Conservation (phyloP, 1,284 basidiomycete species). For the Leucoagaricus sp. region DNA sequence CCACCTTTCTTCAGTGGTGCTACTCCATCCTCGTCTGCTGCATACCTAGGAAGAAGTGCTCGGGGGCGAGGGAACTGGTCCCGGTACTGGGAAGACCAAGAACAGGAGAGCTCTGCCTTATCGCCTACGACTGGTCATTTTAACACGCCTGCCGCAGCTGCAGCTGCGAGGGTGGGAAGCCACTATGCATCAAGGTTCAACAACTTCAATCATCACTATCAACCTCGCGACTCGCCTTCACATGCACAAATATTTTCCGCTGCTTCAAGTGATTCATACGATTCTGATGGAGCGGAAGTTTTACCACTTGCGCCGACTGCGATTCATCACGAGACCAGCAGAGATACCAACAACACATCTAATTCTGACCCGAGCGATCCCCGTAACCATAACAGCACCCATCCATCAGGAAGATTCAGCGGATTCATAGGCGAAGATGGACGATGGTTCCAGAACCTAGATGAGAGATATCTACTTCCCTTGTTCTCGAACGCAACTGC, state of each 20-base stretch:
- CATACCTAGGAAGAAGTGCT: constrained; percentile 26
- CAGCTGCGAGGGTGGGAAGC: constrained; percentile 46
- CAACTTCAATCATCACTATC: constrained; percentile 64
- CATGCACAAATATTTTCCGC: constrained; percentile 37
- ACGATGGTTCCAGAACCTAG: constrained; percentile 96
- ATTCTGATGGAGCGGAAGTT: constrained; percentile 77
- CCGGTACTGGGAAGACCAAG: constrained; percentile 50
- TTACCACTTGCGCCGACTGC: constrained; percentile 68
- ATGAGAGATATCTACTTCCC: constrained; percentile 93
- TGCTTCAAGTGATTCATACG: constrained; percentile 70
- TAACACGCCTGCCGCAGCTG: constrained; percentile 23
- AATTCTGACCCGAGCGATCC: neutral
- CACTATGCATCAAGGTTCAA: constrained; percentile 52
- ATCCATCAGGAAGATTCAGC: constrained; percentile 19
- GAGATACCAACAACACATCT: constrained; percentile 10
- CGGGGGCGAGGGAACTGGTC: constrained; percentile 39
- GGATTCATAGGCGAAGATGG: constrained; percentile 52
- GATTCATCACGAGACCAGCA: constrained; percentile 17
- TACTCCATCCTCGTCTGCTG: constrained; percentile 22
- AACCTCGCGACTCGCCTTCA: constrained; percentile 18
- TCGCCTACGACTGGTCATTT: constrained; percentile 28
- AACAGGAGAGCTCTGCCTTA: constrained; percentile 41
- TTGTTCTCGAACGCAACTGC: constrained; percentile 95
- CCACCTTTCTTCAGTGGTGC: constrained; percentile 21
- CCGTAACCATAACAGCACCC: constrained; percentile 12